Base-by-base conservation (phyloP, 352 stramenopile species). In the Pythium myriotylum region DNA sequence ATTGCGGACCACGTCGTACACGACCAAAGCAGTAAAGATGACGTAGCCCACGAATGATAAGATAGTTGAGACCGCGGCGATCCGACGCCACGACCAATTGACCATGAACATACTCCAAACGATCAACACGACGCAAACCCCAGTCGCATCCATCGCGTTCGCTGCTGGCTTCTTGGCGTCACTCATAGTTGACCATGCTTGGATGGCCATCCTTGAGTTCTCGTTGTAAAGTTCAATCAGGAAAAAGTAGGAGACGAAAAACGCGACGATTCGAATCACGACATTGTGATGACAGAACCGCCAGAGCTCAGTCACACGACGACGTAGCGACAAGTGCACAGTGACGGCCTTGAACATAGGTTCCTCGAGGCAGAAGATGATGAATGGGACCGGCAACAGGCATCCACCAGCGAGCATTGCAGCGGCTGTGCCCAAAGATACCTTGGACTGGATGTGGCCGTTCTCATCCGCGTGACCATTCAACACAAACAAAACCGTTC, bases 231-330 rank as follows among this genome's bases (percentile, higher is more conserved):
- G 56, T 0, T 65, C 66, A 0, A 86, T 49, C 17, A 85, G 9
- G 33, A 76, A 69, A 32, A 76, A 68, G 37, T 79, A 65, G 8
- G 72, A 46, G 35, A 76, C 59, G 35, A 86, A 59, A 56, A 88
- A 89, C 14, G 73, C 48, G 20, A 89, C 39, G 17, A 86, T 66
- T 9, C 72, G 76, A 68, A 74, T 80, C 24, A 79, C 73, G 10
- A 85, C 64, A 20, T 88, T 78, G 29, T 86, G 69, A 32, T 83
- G 74, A 42, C 66, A 81, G 23, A 88, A 76, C 41, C 69, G 67
- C 72, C 80, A 81, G 12, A 89, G 49, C 24, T 88, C 73, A 6
- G 54, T 49, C 10, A 81, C 37, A 2, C 70, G 74, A 1, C 56
- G 60, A 0, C 51, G 35, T 8, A 87, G 4, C 5, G 70, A 54